A percentile compares a stretch with the other conserved stretches of the same genome.
These are phyloP conservation scores for Stygiomarasmius scandens DNA, from an alignment of 1,284 basidiomycete species.

Conservation along the genomic window DNA sequence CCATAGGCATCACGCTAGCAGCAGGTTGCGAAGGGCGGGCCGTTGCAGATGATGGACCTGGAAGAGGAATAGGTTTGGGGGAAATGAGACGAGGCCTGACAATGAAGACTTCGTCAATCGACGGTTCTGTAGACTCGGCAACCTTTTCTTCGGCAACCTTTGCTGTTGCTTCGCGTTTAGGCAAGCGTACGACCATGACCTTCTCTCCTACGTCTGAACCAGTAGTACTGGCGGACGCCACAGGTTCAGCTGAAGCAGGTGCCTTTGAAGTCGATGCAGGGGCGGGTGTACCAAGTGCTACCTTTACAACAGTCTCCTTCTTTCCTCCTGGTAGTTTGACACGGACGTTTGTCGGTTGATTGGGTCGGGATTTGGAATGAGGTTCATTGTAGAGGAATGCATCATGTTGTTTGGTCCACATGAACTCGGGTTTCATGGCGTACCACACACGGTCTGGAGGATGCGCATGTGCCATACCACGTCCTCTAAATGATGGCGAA, in stretches of 20 bases:
- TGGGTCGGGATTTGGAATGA: constrained; percentile 55
- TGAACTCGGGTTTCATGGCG: constrained; percentile 71
- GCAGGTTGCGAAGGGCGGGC: constrained; percentile 20
- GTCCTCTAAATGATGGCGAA: constrained; percentile 27
- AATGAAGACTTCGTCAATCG: constrained; percentile 57
- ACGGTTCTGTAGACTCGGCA: constrained; percentile 32
- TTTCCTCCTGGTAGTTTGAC: constrained; percentile 60
- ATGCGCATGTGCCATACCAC: constrained; percentile 32
- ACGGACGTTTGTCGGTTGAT: constrained; percentile 54
- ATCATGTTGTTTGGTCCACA: constrained; percentile 81
- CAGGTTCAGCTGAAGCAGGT: constrained; percentile 11
- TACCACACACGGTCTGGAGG: constrained; percentile 61
- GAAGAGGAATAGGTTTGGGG: constrained; percentile 33
- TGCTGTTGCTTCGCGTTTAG: constrained; percentile 35
- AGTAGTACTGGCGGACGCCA: constrained; percentile 22
- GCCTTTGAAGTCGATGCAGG: constrained; percentile 18
- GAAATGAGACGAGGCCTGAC: constrained; percentile 49
- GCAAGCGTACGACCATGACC: constrained; percentile 57
- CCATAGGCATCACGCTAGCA: constrained; percentile 20
- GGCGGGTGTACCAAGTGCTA: background rate
- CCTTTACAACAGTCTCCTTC: constrained; percentile 27
- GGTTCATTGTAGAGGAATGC: constrained; percentile 67
- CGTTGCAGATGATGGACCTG: constrained; percentile 23
- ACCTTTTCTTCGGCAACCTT: background rate
- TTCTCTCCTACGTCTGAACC: constrained; percentile 46